Conservation (phyloP, 768 basidiomycete species). For the Tylopilus rubrobrunneus region DNA sequence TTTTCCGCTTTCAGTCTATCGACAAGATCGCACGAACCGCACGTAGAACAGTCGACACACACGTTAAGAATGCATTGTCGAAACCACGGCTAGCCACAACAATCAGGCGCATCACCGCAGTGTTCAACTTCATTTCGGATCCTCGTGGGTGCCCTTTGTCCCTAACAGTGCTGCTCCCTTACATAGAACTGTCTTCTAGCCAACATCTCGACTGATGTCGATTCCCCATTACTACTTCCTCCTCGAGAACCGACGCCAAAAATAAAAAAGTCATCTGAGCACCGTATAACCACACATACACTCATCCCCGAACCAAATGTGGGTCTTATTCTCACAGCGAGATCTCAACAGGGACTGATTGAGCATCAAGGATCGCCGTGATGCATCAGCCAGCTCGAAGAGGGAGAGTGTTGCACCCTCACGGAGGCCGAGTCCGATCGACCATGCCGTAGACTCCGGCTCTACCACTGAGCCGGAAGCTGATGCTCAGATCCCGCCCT, state of each 20-base stretch:
- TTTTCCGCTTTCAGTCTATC: conserved; percentile 43
- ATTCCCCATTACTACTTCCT: conserved; percentile 41
- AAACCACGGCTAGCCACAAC: conserved; percentile 66
- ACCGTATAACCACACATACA: conserved; percentile 1
- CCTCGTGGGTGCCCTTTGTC: conserved; percentile 49
- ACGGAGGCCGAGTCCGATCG: conserved; percentile 10
- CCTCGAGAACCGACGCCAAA: conserved; percentile 14
- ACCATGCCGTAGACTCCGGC: conserved; percentile 12
- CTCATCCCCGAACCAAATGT: conserved; percentile 18
- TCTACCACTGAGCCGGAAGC: conserved; percentile 32
- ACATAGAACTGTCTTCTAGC: conserved; percentile 38
- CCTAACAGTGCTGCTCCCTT: conserved; percentile 4
- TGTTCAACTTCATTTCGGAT: conserved; percentile 62
- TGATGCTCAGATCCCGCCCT: conserved; percentile 3
- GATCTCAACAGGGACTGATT: conserved; percentile 7
- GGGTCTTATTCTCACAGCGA: conserved; percentile 9
- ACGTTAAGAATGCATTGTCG: conserved; percentile 67
- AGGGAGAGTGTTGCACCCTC: conserved; percentile 1
- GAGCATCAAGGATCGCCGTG: conserved; percentile 14
- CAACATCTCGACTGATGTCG: conserved; percentile 43
- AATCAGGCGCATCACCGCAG: conserved; percentile 66
- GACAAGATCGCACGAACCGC: conserved; percentile 71
- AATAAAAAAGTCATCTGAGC: conserved; percentile 8
- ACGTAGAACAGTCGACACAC: conserved; percentile 63
- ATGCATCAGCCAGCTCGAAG: conserved; percentile 2